phyloP scores from a whole-genome alignment of 306 rosid species.

The Cicer cuneatum region DNA sequence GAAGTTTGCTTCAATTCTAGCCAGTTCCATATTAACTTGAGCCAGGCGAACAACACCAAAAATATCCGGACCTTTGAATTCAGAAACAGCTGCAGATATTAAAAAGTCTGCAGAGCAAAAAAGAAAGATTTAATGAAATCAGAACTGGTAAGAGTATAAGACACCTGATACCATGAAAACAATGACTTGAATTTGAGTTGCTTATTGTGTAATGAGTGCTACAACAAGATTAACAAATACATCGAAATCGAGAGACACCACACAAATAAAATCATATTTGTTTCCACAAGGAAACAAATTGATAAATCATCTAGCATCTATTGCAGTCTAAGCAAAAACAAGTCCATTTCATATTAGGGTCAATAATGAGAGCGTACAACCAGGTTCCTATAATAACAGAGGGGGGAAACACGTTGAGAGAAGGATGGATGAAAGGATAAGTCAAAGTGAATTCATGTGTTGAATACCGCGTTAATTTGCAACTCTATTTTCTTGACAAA shows the following conservation, averaged over 20 bases:
- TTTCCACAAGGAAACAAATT: not conserved
- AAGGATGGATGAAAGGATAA: not conserved
- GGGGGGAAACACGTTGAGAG: not conserved
- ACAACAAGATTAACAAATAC: slow-evolving; percentile 12
- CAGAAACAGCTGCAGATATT: slow-evolving; percentile 88
- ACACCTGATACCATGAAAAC: slow-evolving; percentile 27
- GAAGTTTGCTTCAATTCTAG: slow-evolving; percentile 87
- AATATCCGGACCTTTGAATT: slow-evolving; percentile 88
- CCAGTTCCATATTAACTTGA: slow-evolving; percentile 88
- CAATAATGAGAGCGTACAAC: slow-evolving; percentile 18
- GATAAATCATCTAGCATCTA: slow-evolving; percentile 4
- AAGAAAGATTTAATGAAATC: slow-evolving; percentile 21
- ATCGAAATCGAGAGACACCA: slow-evolving; percentile 23
- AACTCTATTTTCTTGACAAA: slow-evolving; percentile 8
- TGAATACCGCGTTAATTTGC: slow-evolving; percentile 1
- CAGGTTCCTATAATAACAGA: slow-evolving; percentile 3
- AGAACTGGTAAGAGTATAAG: slow-evolving; percentile 14
- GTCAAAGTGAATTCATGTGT: not conserved
- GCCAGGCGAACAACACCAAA: slow-evolving; percentile 92
- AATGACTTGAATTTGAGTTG: slow-evolving; percentile 14
- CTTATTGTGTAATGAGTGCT: slow-evolving; percentile 9
- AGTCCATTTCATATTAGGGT: not conserved
- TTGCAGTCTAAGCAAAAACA: slow-evolving; percentile 31
- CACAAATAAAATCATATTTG: slow-evolving; percentile 12
- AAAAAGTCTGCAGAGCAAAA: slow-evolving; percentile 70